phyloP scores from a whole-genome alignment of 345 rosid genomes.

The Sonneratia alba region DNA sequence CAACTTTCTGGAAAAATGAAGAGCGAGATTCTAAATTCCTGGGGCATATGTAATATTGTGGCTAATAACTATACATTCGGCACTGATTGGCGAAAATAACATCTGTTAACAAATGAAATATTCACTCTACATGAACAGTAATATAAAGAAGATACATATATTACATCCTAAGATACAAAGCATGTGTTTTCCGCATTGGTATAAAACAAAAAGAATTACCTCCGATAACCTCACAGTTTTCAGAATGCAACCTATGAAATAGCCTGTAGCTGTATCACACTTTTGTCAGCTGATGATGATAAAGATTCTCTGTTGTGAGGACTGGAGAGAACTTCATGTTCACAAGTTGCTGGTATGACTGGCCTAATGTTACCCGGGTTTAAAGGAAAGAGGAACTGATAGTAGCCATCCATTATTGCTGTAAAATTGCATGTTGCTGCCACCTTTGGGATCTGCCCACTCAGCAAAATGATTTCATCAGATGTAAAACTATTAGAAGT shows the following conservation, averaged over 20 bases:
- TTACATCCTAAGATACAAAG: no score
- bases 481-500: not conserved
- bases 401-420: constrained; percentile 76
- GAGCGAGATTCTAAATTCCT: no score
- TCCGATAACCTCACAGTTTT: not conserved
- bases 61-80: no score
- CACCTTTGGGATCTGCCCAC: constrained; percentile 58
- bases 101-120: no score
- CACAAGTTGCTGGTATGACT: constrained; percentile 39
- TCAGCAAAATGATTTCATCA: not conserved
- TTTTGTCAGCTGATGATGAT: not conserved
- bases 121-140: no score
- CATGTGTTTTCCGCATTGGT: no score
- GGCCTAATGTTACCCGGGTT: constrained; percentile 80
- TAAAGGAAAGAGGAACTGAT: constrained; percentile 61
- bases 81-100: no score
- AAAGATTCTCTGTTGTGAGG: constrained; percentile 57
- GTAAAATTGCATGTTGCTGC: constrained; percentile 66
- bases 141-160: no score
- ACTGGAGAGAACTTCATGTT: constrained; percentile 27
- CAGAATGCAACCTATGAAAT: not conserved
- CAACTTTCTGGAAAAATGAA: no score
- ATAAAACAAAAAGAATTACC: no score
- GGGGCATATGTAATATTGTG: no score
- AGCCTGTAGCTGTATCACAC: not conserved